Evolutionary conservation across 2,329 filamentous ascomycete species (phyloP).

Genomic region (Exophiala alcalophila): DNA sequence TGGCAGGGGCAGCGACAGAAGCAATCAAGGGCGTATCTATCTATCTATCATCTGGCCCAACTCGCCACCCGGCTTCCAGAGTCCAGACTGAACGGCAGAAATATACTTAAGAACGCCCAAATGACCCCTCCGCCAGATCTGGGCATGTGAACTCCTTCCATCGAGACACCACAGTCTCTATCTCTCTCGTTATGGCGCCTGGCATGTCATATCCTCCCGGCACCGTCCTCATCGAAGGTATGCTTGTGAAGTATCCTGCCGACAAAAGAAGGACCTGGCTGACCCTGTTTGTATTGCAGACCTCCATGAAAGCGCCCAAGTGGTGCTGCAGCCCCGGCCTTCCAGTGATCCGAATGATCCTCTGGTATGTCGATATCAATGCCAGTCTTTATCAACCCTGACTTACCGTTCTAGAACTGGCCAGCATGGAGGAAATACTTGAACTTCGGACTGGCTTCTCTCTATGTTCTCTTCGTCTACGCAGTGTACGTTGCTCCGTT

Average conservation of each 20-base stretch:
- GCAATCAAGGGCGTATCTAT: no score
- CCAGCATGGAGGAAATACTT: conserved; percentile 40
- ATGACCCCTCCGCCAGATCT: no score
- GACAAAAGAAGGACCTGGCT: not conserved
- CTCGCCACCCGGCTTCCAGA: no score
- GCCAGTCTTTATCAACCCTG: conserved; percentile 39
- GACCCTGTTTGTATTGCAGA: not conserved
- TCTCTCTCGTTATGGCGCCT: not conserved
- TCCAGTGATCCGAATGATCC: conserved; percentile 41
- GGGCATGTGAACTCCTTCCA: not conserved
- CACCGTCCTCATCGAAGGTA: conserved; percentile 2
- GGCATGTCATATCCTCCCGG: not conserved
- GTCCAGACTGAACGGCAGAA: not conserved
- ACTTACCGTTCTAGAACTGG: conserved; percentile 42
- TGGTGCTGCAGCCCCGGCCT: conserved; percentile 39
- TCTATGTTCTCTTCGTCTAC: conserved; percentile 45
- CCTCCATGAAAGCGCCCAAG: not conserved
- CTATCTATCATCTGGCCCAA: no score
- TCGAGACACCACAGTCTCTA: not conserved
- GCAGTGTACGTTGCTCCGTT: conserved; percentile 38
- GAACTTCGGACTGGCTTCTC: conserved; percentile 44
- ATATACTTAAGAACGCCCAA: no score
- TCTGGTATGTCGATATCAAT: conserved; percentile 35
- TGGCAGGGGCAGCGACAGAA: not conserved
- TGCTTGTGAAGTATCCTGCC: not conserved